A percentile compares a stretch with the other conserved stretches of the same genome.
phyloP scores from a whole-genome alignment of 495 filamentous ascomycete genomes.

The Thermothielavioides terrestris region DNA sequence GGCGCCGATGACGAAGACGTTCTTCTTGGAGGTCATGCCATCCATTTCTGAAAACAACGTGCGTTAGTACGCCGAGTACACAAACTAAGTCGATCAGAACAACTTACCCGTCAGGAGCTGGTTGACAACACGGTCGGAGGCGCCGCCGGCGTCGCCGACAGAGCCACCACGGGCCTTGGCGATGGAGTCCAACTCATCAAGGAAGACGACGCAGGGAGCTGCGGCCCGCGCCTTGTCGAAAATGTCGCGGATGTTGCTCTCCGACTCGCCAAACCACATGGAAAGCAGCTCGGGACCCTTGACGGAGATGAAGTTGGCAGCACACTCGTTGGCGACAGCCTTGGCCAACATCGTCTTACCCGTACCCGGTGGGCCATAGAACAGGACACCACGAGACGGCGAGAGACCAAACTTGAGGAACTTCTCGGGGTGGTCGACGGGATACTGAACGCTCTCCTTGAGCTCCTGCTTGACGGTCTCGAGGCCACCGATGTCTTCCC shows the following conservation, averaged over 20 bases:
- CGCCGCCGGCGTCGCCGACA: constrained; percentile 92
- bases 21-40: constrained; percentile 99
- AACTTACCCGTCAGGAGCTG: constrained; percentile 90
- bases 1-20: constrained; percentile 98
- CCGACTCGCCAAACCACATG: constrained; percentile 99
- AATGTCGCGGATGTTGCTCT: constrained; percentile 99
- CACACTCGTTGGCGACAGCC: constrained; percentile 97
- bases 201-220: constrained; percentile 97
- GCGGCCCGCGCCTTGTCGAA: constrained; percentile 99
- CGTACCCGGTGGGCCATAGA: constrained; percentile 97
- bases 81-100: background rate
- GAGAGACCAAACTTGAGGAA: constrained; percentile 99
- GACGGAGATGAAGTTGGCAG: constrained; percentile 98
- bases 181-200: constrained; percentile 97
- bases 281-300: constrained; percentile 96
- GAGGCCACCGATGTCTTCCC: constrained; percentile 98
- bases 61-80: constrained; percentile 33
- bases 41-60: constrained; percentile 70
- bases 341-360: constrained; percentile 99
- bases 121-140: constrained; percentile 98
- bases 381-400: constrained; percentile 94
- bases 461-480: constrained; percentile 99
- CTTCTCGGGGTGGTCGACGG: constrained; percentile 98
- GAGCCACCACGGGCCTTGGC: constrained; percentile 99
- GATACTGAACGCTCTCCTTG: constrained; percentile 98